Conservation (phyloP, 345 rosid species). For the Heritiera littoralis region DNA sequence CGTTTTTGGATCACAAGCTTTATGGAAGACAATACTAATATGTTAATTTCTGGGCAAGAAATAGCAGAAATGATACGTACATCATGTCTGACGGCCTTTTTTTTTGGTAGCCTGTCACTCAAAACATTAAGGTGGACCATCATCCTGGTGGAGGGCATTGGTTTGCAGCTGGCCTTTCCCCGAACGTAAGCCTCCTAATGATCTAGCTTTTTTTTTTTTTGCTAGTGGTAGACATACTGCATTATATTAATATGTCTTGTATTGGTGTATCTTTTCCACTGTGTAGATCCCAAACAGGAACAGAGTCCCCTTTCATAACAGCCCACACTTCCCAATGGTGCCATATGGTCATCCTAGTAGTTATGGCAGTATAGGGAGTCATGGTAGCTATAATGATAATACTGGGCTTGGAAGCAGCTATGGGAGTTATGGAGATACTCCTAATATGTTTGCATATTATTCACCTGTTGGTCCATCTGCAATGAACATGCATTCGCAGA, state of each 20-base stretch:
- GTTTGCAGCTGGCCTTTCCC: slow-evolving; percentile 99
- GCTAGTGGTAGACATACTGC: background rate
- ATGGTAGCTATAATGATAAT: slow-evolving; percentile 92
- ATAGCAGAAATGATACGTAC: background rate
- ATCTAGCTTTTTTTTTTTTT: slow-evolving; percentile 10
- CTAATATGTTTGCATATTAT: slow-evolving; percentile 75
- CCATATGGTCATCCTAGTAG: slow-evolving; percentile 76
- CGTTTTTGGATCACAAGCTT: background rate
- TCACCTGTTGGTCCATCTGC: slow-evolving; percentile 93
- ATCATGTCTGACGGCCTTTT: background rate
- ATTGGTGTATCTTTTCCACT: slow-evolving; percentile 24
- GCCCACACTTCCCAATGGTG: slow-evolving; percentile 75
- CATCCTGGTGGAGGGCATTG: slow-evolving; percentile 99
- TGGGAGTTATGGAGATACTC: slow-evolving; percentile 87
- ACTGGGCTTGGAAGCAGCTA: slow-evolving; percentile 77
- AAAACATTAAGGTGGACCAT: slow-evolving; percentile 92
- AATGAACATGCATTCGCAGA: slow-evolving; percentile 68
- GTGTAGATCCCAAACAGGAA: slow-evolving; percentile 72
- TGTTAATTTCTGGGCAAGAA: background rate
- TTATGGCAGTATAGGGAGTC: slow-evolving; percentile 95
- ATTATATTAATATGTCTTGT: slow-evolving; percentile 5
- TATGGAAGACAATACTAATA: background rate
- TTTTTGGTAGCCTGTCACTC: slow-evolving; percentile 68
- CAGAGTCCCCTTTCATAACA: slow-evolving; percentile 67
- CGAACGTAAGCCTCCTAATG: slow-evolving; percentile 60